phyloP scores from a whole-genome alignment of 2,329 filamentous ascomycete species.

The Cordyceps fumosorosea region DNA sequence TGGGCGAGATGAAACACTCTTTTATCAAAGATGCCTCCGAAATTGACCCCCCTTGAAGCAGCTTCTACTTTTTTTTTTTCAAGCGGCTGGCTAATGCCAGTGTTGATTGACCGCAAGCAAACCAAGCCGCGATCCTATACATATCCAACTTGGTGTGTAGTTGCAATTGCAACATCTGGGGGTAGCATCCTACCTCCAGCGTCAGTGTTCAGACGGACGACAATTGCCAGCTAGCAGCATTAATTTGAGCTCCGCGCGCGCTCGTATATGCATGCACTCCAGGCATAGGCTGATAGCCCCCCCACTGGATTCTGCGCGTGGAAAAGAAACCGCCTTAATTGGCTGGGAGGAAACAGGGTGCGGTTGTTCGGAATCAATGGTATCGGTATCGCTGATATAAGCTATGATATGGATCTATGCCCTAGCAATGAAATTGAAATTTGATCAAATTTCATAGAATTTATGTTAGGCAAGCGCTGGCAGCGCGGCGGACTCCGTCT shows the following conservation, averaged over 20 bases:
- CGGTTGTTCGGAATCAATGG: neutral
- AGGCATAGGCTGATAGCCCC: neutral
- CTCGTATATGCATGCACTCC: constrained; percentile 5
- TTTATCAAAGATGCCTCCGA: too few relatives aligned
- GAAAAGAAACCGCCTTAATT: neutral
- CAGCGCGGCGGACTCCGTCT: too few relatives aligned
- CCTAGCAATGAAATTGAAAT: too few relatives aligned
- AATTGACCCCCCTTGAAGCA: too few relatives aligned
- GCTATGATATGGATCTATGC: too few relatives aligned
- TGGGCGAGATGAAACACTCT: too few relatives aligned
- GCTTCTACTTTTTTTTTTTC: too few relatives aligned
- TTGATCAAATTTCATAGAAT: too few relatives aligned
- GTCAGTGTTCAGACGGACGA: neutral
- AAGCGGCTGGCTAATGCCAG: too few relatives aligned
- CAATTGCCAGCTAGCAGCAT: neutral
- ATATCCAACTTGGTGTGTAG: neutral
- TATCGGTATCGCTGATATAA: neutral
- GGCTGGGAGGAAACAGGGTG: neutral
- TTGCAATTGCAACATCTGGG: neutral
- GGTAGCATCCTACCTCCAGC: neutral
- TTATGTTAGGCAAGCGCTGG: too few relatives aligned
- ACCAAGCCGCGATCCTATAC: neutral
- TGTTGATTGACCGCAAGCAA: neutral
- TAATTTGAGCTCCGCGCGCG: neutral
- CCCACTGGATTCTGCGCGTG: neutral